These are phyloP conservation scores for Boletellus ananiceps DNA, from an alignment of 768 basidiomycete species.

Conservation along the genomic window DNA sequence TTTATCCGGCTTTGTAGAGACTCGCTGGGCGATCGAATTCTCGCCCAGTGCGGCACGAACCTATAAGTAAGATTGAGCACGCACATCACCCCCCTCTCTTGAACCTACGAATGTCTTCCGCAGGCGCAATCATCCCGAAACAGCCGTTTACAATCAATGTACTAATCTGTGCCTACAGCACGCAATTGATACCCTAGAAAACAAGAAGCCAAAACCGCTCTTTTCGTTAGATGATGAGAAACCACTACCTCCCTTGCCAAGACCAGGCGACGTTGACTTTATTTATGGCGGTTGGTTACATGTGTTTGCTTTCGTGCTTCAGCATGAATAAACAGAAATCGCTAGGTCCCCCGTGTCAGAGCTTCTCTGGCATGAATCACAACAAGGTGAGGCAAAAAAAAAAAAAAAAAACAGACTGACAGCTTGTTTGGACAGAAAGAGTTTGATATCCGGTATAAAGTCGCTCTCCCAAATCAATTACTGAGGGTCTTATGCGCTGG, in stretches of 20 bases:
- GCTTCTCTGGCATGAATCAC: constrained; percentile 64
- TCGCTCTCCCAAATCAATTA: not conserved
- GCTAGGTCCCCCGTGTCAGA: constrained; percentile 72
- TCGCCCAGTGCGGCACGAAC: constrained; percentile 60
- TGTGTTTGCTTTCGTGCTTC: not conserved
- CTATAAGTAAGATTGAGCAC: constrained; percentile 43
- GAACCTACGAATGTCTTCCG: constrained; percentile 1
- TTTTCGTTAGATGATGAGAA: constrained; percentile 37
- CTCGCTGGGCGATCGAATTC: constrained; percentile 66
- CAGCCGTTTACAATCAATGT: constrained; percentile 62
- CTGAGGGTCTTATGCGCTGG: not conserved
- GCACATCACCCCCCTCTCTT: not conserved
- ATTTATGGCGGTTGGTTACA: constrained; percentile 61
- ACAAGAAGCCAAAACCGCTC: constrained; percentile 38
- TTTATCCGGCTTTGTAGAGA: constrained; percentile 56
- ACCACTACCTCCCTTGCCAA: constrained; percentile 47
- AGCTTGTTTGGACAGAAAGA: constrained; percentile 36
- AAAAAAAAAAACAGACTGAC: not conserved
- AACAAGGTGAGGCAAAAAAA: constrained; percentile 39
- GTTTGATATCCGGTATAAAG: constrained; percentile 53
- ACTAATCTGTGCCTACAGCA: constrained; percentile 56
- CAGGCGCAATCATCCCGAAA: constrained; percentile 59
- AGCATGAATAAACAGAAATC: not conserved
- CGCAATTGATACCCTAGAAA: constrained; percentile 46
- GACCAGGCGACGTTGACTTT: constrained; percentile 57